Evolutionary conservation across 192 early-diverging fungal species (phyloP), one percentile per base, ranked within the genome.

Genomic region (Podila horticola): DNA sequence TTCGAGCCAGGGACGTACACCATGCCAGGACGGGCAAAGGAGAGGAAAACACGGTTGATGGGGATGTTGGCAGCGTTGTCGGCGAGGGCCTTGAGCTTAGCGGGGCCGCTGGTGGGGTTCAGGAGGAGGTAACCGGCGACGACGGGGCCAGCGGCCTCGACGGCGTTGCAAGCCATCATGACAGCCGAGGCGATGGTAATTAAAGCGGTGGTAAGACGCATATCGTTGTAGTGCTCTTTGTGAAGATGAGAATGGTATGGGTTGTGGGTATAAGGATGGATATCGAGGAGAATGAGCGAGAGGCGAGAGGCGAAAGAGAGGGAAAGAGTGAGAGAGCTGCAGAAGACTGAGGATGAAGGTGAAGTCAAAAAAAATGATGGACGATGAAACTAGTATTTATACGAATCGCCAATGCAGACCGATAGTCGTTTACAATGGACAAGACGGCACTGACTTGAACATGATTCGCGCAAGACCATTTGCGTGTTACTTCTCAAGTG

Each of bases 11-110:
- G 73, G 57, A 76, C 72, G 22, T 74, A 83, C 49, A 69, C 67
- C 72, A 75, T 72, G 17, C 67, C 74, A 31, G 72, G 74, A 5
- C 72, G 74, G 26, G 73, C 74, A 49, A 76, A 75, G 26, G 82
- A 67, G 19, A 76, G 68, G 73, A 73, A 81, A 48, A 81, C 41
- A 52, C 77, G 77, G 71, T 81, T 81, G 48, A 81, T 67, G 60
- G 77, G 77, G 34, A 81, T 73, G 11, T 58, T 81, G 55, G 71
- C 77, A n/a, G 77, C 77, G 30, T 81, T 81, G 13, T 81, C 77
- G 30, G 77, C 77, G 19, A 81, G 67, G 58, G 71, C 77, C 71
- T 81, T 81, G 49, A 81, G 71, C 62, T 69, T 81, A 13, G 77
- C 24, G 24, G 77, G 77, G 5, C 77, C 77, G 49, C 55, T 63